Percentiles rank a stretch among this genome's conserved stretches.
These are phyloP conservation scores for Lithocarpus polystachyus DNA, from an alignment of 306 rosid species.

Conservation along the genomic window DNA sequence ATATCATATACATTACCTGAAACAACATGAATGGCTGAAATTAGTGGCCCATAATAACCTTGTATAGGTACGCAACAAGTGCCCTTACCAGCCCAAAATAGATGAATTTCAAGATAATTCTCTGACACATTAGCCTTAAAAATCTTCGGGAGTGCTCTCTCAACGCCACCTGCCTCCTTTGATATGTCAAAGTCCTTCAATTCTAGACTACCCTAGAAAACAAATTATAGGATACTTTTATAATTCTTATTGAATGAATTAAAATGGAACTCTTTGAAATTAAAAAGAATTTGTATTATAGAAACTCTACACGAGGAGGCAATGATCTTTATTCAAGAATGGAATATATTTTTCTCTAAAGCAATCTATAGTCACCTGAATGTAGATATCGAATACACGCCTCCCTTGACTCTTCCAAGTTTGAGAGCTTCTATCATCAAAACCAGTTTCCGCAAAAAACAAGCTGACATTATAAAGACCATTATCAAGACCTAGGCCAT, in stretches of 20 bases:
- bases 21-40: slow-evolving; percentile 65
- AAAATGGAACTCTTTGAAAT: too few relatives aligned
- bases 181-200: slow-evolving; percentile 59
- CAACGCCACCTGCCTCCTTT: slow-evolving; percentile 54
- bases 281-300: too few relatives aligned
- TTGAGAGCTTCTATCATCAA: slow-evolving; percentile 19
- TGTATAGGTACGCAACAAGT: slow-evolving; percentile 61
- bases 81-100: slow-evolving; percentile 90
- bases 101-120: slow-evolving; percentile 69
- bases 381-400: slow-evolving; percentile 66
- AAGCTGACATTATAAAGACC: slow-evolving; percentile 64
- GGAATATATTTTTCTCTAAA: neutral
- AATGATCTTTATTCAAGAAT: neutral
- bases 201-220: slow-evolving; percentile 48
- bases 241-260: too few relatives aligned
- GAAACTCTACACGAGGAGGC: neutral
- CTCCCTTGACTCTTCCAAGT: slow-evolving; percentile 64
- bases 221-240: neutral
- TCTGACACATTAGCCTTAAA: slow-evolving; percentile 45
- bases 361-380: slow-evolving; percentile 45
- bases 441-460: slow-evolving; percentile 58
- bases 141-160: neutral
- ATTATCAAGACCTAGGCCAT: slow-evolving; percentile 71
- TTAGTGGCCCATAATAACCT: slow-evolving; percentile 67
- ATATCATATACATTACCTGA: slow-evolving; percentile 45